phyloP scores from a whole-genome alignment of 306 rosid species.

The Carpinus fangiana region DNA sequence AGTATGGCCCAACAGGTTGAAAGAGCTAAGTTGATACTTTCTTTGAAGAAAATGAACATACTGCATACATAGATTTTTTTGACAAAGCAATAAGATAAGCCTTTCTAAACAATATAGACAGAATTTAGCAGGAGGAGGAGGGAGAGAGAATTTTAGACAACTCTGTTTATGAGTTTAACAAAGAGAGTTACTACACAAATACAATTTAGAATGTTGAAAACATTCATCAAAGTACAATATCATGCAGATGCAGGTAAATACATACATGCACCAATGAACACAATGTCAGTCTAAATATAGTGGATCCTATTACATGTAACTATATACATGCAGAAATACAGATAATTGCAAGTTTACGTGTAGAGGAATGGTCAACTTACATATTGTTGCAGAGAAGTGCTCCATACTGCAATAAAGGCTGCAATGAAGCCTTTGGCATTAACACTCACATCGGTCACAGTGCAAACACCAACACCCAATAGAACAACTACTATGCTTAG shows the following conservation, averaged over 20 bases:
- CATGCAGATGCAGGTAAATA: background rate
- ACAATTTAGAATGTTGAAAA: background rate
- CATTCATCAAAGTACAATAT: background rate
- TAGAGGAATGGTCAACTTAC: constrained; percentile 39
- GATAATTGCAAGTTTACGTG: background rate
- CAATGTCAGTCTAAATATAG: background rate
- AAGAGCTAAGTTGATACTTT: constrained; percentile 82
- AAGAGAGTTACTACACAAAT: background rate
- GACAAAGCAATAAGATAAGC: background rate
- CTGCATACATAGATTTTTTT: constrained; percentile 43
- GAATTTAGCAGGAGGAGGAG: background rate
- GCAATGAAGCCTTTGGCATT: constrained; percentile 72
- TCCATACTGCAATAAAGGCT: constrained; percentile 78
- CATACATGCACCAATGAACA: constrained; percentile 2
- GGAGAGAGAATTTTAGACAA: background rate
- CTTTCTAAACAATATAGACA: background rate
- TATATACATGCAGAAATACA: background rate
- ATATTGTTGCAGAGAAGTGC: constrained; percentile 81
- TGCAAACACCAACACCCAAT: constrained; percentile 83
- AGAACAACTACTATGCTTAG: constrained; percentile 75
- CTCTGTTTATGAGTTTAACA: background rate
- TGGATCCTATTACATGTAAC: background rate
- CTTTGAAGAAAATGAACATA: constrained; percentile 89
- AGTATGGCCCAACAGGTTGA: constrained; percentile 89
- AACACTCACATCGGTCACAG: constrained; percentile 87